Conservation (phyloP, 495 filamentous ascomycete genomes). For the Margaritispora aquatica region DNA sequence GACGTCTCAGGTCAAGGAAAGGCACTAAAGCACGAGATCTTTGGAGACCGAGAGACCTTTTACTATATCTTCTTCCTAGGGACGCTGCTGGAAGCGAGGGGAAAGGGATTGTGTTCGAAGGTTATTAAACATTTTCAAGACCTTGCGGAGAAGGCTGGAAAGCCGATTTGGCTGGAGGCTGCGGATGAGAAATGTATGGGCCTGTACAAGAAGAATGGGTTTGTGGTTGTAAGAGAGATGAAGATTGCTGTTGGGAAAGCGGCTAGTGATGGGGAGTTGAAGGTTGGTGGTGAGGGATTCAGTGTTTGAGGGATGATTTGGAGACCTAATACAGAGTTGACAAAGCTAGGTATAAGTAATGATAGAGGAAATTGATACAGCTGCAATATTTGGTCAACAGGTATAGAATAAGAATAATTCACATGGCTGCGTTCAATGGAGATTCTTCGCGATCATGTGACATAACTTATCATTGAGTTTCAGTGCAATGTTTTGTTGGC, state of each 20-base stretch:
- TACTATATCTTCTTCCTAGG: conserved; percentile 17
- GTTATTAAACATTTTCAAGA: conserved; percentile 9
- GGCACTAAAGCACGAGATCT: neutral
- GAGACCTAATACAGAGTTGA: neutral
- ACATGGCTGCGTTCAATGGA: no score
- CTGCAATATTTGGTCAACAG: no score
- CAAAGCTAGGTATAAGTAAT: neutral
- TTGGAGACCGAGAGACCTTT: neutral
- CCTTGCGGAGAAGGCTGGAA: conserved; percentile 1
- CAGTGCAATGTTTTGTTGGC: no score
- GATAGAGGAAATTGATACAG: no score
- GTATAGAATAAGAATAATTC: no score
- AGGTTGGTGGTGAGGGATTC: conserved; percentile 8
- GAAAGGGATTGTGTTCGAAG: conserved; percentile 1
- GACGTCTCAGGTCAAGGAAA: neutral
- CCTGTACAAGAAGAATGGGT: conserved; percentile 10
- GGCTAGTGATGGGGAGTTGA: neutral
- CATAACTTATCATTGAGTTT: no score
- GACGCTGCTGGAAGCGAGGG: neutral
- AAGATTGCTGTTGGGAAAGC: conserved; percentile 14
- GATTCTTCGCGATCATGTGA: no score
- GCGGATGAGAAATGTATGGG: neutral
- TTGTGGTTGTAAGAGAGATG: conserved; percentile 3
- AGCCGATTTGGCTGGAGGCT: conserved; percentile 19
- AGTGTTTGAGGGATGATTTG: conserved; percentile 17